phyloP scores from a whole-genome alignment of 2,329 filamentous ascomycete genomes.

The Aspergillus hiratsukae region DNA sequence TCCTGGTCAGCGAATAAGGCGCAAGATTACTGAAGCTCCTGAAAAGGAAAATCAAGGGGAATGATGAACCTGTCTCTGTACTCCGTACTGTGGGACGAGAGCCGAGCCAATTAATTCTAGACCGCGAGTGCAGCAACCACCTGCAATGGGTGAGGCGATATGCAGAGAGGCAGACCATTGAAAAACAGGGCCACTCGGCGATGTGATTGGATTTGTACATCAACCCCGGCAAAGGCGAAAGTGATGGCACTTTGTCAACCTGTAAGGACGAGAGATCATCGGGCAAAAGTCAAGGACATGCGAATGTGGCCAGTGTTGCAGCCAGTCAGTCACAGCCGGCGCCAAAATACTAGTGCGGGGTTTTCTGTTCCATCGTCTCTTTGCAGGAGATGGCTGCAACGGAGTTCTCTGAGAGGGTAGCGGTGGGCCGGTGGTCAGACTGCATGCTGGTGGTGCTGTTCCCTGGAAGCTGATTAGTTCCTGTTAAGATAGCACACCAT shows the following conservation, averaged over 20 bases:
- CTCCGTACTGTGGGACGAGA: neutral
- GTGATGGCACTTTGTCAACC: conserved; percentile 1
- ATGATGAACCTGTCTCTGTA: neutral
- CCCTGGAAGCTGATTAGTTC: neutral
- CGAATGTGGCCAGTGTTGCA: conserved; percentile 2
- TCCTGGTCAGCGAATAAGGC: neutral
- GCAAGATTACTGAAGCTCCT: neutral
- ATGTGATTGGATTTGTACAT: conserved; percentile 11
- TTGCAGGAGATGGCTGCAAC: neutral
- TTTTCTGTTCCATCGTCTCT: conserved; percentile 2
- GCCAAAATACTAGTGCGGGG: conserved; percentile 13
- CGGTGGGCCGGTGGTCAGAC: neutral
- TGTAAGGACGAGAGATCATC: conserved; percentile 1
- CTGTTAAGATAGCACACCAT: neutral
- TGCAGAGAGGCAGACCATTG: neutral
- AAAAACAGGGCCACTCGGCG: neutral
- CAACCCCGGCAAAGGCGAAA: conserved; percentile 12
- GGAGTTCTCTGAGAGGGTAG: neutral
- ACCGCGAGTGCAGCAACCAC: conserved; percentile 1
- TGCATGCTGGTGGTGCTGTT: neutral
- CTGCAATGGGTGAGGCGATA: neutral
- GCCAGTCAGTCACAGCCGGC: conserved; percentile 7
- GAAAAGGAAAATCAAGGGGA: conserved; percentile 1
- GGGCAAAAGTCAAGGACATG: neutral
- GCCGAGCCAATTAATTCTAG: conserved; percentile 14